A percentile compares a stretch with the other conserved stretches of the same genome.
These are phyloP conservation scores for Schoenoplectus tabernaemontani DNA, from an alignment of 202 grass and related monocot species.

Conservation along the genomic window DNA sequence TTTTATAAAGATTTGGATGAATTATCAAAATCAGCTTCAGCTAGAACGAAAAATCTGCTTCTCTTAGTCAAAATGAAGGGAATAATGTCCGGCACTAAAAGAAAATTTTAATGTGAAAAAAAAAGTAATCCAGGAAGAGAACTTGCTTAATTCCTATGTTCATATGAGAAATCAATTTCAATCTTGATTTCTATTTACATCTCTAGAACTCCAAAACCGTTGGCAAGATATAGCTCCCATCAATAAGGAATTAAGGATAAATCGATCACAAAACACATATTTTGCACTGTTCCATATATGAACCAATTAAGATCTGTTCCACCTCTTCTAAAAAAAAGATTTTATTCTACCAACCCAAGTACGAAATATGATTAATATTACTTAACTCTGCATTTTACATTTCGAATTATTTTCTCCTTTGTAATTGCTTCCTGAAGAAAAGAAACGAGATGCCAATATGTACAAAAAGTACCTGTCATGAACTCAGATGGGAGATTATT, in stretches of 20 bases:
- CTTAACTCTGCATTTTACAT: neutral
- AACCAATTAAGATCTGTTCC: too few species aligned
- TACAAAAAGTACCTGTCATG: too few species aligned
- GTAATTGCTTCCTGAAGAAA: too few species aligned
- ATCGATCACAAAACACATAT: neutral
- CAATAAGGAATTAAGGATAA: neutral
- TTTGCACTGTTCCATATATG: too few species aligned
- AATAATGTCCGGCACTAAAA: neutral
- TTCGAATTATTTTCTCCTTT: neutral
- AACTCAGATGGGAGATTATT: too few species aligned
- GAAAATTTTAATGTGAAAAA: neutral
- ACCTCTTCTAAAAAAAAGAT: too few species aligned
- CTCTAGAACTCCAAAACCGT: neutral
- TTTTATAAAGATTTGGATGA: neutral
- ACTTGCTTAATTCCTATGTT: neutral
- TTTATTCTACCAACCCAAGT: neutral
- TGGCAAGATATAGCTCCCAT: neutral
- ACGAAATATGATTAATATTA: neutral
- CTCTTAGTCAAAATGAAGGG: neutral
- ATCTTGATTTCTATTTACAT: neutral
- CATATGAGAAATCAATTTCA: neutral
- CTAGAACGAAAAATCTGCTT: neutral
- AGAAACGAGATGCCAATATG: too few species aligned
- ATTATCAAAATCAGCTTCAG: neutral
- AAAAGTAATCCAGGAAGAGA: neutral